Evolutionary conservation across 805 yeast genomes (phyloP), one percentile per base, ranked within the genome.

Genomic region (Schwanniomyces vanrijiae): DNA sequence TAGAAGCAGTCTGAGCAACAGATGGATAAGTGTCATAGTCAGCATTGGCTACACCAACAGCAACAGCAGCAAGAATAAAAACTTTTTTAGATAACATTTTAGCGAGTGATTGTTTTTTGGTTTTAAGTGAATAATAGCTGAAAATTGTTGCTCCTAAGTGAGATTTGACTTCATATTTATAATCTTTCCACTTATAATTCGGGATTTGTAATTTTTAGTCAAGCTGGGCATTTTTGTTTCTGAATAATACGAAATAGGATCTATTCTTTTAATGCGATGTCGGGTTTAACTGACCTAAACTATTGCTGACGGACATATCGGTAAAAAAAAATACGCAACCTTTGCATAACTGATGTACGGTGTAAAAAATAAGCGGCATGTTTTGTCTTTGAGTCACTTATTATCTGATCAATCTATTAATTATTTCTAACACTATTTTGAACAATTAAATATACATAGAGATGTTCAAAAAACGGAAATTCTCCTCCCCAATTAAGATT

Each of bases 1-100:
- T 68, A 42, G 72, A 56, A 35, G 75, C 75, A 18, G 75, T 69
- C 40, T 62, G 58, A 22, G 73, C 65, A 35, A 68, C 73, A 6
- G 56, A 38, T 25, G 74, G 75, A 60, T 59, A 68, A 39, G 64
- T 64, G 19, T 62, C 52, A 50, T 55, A 71, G 11, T 56, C 61
- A 49, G 60, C 59, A 29, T 54, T 48, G 37, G 61, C 60, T 24
- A 60, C 53, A n/a, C n/a, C n/a, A 29, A 53, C 45, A 35, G 45
- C 48, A 22, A 43, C 18, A 33, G 55, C 54, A 41, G 48, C 46
- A 8, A 55, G 34, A 35, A 52, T 39, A 19, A 56, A 43, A 39
- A 45, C 45, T 14, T 42, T 37, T 5, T 19, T 37, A 9, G 14
- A 21, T 37, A 22, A 11, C 35, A 26, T 42, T 22, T 45, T 38